phyloP scores from a whole-genome alignment of 768 basidiomycete genomes.

The Cystobasidium ongulense region DNA sequence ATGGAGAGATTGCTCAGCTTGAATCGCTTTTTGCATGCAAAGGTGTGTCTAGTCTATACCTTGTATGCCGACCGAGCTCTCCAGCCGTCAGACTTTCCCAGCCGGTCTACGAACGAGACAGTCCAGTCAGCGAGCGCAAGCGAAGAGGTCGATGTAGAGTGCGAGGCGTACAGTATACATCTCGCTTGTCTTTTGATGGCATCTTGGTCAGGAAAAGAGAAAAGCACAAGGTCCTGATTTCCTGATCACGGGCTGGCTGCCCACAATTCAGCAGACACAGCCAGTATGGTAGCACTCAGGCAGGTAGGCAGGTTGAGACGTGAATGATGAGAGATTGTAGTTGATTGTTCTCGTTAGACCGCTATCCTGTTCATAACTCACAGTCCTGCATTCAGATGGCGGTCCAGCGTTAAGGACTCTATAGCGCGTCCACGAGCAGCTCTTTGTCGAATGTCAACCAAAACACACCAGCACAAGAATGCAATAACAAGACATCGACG shows the following conservation, averaged over 20 bases:
- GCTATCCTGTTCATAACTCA: too few relatives aligned
- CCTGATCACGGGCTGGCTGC: too few relatives aligned
- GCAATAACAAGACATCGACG: background rate
- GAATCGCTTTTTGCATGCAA: background rate
- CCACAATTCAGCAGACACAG: too few relatives aligned
- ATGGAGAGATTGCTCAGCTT: background rate
- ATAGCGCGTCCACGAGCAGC: background rate
- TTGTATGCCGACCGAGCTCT: conserved; percentile 45
- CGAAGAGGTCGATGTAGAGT: background rate
- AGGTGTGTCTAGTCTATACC: background rate
- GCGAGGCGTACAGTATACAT: conserved; percentile 19
- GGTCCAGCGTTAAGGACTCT: too few relatives aligned
- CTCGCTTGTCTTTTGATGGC: conserved; percentile 31
- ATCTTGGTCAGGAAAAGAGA: background rate
- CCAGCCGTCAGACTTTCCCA: conserved; percentile 39
- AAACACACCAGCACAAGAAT: background rate
- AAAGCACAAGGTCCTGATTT: background rate
- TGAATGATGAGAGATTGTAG: too few relatives aligned
- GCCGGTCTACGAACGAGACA: conserved; percentile 1
- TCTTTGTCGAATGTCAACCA: background rate
- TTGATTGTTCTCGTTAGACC: too few relatives aligned
- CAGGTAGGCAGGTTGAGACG: too few relatives aligned
- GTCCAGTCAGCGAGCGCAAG: background rate
- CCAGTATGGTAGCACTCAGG: too few relatives aligned
- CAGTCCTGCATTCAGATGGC: too few relatives aligned